Base-by-base conservation (phyloP, 2,329 filamentous ascomycete species). In the Epichloe bromicola region DNA sequence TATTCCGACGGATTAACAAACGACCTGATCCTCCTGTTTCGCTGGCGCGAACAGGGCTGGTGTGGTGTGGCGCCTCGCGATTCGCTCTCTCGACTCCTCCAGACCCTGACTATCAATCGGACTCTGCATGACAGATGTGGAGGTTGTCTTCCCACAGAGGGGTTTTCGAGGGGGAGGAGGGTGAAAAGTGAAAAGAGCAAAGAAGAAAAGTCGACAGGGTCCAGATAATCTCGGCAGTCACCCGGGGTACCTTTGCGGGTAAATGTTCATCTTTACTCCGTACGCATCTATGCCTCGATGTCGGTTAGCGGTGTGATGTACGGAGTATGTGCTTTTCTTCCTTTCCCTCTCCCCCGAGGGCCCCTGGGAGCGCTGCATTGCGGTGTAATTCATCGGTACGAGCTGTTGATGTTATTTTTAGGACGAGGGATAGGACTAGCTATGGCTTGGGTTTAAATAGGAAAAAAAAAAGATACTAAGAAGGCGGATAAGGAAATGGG, bases 31-130 rank as follows among this genome's bases (percentile, higher is more conserved):
- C 15, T 36, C 20, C 12, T 26, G 19, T 34, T 39, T 34, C 12
- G 12, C 36, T n/a, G 36, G 36, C 36, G 36, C 12, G 12, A n/a
- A 38, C 36, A 38, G n/a, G 39, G 5, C 47, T 49, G 23, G n/a
- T 23, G 39, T 5, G 19, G 40, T 49, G 48, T 50, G 41, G 48
- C 48, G 48, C 42, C 19, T 34, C 20, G 36, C 48, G 17, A 50
- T 50, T 33, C 48, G 48, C 14, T 36, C 26, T 34, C 38, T 30
- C 20, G 15, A 4, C 10, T 30, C 12, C n/a, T 43, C 30, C 38
- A 30, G 42, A 44, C 10, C n/a, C 42, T 11, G 42, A 33, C 6
- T 33, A n/a, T 44, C 15, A 20, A 33, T 5, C 20, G 3, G 42
- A n/a, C 19, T 15, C 20, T 19, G 38, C 36, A 23, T 43, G n/a